These are phyloP conservation scores for Cruciata laevipes DNA, from an alignment of 257 asterid genomes.

Conservation along the genomic window DNA sequence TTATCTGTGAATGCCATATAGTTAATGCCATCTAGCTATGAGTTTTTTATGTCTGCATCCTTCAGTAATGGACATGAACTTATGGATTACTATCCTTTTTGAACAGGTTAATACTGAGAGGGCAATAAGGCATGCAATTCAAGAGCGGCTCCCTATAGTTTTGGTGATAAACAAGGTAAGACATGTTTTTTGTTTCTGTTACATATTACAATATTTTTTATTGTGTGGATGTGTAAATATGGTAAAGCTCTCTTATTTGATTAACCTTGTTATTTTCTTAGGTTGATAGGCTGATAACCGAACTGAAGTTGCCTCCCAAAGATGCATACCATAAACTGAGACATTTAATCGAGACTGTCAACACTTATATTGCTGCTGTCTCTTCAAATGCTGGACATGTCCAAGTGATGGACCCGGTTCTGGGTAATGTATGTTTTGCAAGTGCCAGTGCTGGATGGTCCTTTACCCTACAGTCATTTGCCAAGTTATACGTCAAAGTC, in stretches of 20 bases:
- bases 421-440: constrained; percentile 94
- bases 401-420: constrained; percentile 74
- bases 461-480: constrained; percentile 87
- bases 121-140: constrained; percentile 88
- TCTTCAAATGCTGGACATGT: constrained; percentile 90
- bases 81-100: background rate
- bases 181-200: background rate
- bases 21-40: background rate
- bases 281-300: constrained; percentile 92
- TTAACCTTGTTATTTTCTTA: constrained; percentile 19
- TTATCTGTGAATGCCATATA: background rate
- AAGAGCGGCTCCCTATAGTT: constrained; percentile 79
- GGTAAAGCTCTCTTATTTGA: background rate
- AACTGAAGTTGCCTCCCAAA: constrained; percentile 91
- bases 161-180: constrained; percentile 84
- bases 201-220: constrained; percentile 5
- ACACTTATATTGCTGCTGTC: constrained; percentile 70
- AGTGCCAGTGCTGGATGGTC: constrained; percentile 99
- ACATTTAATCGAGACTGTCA: constrained; percentile 81
- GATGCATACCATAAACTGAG: constrained; percentile 93
- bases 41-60: background rate
- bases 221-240: constrained; percentile 1
- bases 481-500: constrained; percentile 85
- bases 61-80: background rate
- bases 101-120: constrained; percentile 86